Conservation (phyloP, 192 early-diverging fungal species). For the Chytriomyces confervae region DNA sequence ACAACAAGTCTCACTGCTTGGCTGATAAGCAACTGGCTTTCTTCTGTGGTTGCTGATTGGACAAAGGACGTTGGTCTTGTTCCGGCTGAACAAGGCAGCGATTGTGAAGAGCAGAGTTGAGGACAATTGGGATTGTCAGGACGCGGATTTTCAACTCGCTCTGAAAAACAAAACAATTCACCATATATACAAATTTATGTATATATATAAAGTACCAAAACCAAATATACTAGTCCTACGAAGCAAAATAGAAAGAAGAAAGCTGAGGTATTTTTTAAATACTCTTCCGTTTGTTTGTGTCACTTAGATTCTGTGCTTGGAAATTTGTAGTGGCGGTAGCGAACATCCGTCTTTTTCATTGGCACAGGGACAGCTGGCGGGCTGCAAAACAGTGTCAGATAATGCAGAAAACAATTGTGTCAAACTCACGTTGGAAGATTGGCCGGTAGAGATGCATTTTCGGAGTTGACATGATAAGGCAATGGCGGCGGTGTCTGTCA, state of each 20-base stretch:
- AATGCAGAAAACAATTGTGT: background rate
- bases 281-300: background rate
- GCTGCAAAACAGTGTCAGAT: background rate
- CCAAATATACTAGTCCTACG: background rate
- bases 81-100: too few species aligned
- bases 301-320: background rate
- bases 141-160: too few species aligned
- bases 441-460: background rate
- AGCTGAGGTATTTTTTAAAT: background rate
- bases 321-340: constrained; percentile 7
- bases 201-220: background rate
- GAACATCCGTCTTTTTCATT: constrained; percentile 22
- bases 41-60: too few species aligned
- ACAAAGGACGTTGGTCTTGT: too few species aligned
- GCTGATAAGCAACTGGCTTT: too few species aligned
- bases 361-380: constrained; percentile 25
- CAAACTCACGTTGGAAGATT: constrained; percentile 22
- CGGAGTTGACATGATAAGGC: constrained; percentile 9
- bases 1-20: too few species aligned
- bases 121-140: too few species aligned
- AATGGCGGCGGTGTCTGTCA: constrained; percentile 22
- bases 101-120: too few species aligned
- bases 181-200: too few species aligned
- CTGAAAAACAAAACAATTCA: too few species aligned
- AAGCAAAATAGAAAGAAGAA: background rate